Percentiles rank a stretch among this genome's conserved stretches.
Evolutionary conservation across 441 rosid genomes (phyloP).

Genomic region (Euphorbia schlechtendalii): DNA sequence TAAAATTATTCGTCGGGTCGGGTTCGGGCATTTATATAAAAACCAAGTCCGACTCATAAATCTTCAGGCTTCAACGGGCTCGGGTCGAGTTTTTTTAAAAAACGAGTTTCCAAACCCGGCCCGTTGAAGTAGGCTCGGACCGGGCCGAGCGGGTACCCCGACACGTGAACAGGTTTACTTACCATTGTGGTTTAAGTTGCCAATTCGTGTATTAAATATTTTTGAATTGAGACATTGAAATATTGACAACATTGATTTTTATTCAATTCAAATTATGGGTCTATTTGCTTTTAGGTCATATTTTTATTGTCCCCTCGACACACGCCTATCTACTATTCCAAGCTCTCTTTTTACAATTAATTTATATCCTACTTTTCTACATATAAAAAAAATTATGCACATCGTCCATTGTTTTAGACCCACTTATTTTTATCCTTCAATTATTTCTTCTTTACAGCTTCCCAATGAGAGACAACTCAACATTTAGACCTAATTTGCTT

Average conservation of each 20-base stretch:
- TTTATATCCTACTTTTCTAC: not conserved
- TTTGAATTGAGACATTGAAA: not conserved
- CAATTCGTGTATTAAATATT: not conserved
- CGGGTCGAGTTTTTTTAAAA: too few species aligned
- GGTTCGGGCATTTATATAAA: too few species aligned
- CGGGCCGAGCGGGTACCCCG: too few species aligned
- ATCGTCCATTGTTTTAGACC: not conserved
- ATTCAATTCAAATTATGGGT: not conserved
- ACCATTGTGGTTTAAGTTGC: not conserved
- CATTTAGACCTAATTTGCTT: not conserved
- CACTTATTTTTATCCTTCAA: not conserved
- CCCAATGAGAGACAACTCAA: constrained; percentile 13
- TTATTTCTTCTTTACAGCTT: constrained; percentile 7
- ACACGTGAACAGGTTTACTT: too few species aligned
- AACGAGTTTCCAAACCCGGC: too few species aligned
- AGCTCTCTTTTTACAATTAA: too few species aligned
- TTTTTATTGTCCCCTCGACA: constrained; percentile 1
- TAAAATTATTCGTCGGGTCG: too few species aligned
- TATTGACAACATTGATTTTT: not conserved
- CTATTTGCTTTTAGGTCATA: not conserved
- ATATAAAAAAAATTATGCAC: not conserved
- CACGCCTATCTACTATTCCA: constrained; percentile 1
- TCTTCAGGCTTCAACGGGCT: too few species aligned
- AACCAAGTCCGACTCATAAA: too few species aligned
- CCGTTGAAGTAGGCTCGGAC: too few species aligned